Conservation (phyloP, 2,329 filamentous ascomycete genomes). For the Emmonsiellopsis sp. region DNA sequence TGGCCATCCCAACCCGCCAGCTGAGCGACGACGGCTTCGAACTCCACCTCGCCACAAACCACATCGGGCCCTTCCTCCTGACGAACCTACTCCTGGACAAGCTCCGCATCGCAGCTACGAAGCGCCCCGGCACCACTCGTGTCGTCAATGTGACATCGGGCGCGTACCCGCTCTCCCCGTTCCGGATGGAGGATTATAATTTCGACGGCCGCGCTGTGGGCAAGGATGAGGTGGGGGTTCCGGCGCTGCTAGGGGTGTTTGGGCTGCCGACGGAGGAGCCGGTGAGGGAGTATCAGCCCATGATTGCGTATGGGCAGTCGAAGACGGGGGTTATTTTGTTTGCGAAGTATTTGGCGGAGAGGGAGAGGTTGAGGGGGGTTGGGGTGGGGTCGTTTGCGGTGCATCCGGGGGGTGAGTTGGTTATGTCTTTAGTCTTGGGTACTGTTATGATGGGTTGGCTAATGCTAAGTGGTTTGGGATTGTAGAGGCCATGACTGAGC, state of each 20-base stretch:
- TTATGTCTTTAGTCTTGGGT: not conserved
- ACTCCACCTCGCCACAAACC: conserved; percentile 26
- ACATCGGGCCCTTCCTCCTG: conserved; percentile 27
- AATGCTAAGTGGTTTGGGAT: not conserved
- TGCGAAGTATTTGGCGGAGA: conserved; percentile 25
- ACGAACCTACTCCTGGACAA: conserved; percentile 22
- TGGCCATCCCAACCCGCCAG: conserved; percentile 17
- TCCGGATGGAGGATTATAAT: conserved; percentile 23
- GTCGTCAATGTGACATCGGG: conserved; percentile 17
- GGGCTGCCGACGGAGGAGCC: not conserved
- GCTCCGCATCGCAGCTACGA: conserved; percentile 13
- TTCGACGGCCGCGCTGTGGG: conserved; percentile 7
- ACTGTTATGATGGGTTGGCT: not conserved
- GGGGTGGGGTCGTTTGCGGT: conserved; percentile 26
- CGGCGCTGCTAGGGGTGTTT: not conserved
- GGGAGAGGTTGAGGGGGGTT: conserved; percentile 17
- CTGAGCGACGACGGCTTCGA: conserved; percentile 24
- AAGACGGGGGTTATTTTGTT: conserved; percentile 36
- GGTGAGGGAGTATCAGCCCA: conserved; percentile 9
- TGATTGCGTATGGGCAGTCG: conserved; percentile 29
- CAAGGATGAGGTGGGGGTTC: not conserved
- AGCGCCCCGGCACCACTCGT: conserved; percentile 8
- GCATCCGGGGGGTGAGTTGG: conserved; percentile 24
- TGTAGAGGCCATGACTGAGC: not conserved
- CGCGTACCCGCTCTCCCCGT: conserved; percentile 19